A percentile compares a stretch with the other conserved stretches of the same genome.
Conservation (phyloP, 331 rosid genomes). For the Acacia pycnantha region DNA sequence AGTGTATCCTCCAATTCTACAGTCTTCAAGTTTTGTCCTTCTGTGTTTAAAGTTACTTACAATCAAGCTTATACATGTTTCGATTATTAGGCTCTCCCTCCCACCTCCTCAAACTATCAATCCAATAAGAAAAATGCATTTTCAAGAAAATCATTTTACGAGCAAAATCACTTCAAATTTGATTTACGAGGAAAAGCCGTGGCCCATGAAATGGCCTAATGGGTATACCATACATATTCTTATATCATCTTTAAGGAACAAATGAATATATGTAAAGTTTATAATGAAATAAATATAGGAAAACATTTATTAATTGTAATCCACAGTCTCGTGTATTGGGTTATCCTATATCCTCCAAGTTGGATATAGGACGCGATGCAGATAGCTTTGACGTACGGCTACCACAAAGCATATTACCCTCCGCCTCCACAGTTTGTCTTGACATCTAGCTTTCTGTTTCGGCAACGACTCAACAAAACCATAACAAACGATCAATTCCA, state of each 20-base stretch:
- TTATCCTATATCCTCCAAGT: conserved; percentile 15
- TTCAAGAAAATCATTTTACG: neutral
- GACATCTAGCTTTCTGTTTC: conserved; percentile 20
- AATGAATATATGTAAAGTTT: neutral
- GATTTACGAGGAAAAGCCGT: neutral
- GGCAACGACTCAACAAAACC: conserved; percentile 13
- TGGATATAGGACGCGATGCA: conserved; percentile 14
- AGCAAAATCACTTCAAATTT: neutral
- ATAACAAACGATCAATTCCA: conserved; percentile 1
- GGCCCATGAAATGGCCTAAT: neutral
- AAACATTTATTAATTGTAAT: neutral
- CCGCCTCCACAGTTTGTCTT: conserved; percentile 12
- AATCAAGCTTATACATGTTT: neutral
- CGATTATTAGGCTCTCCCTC: neutral
- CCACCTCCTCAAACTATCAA: neutral
- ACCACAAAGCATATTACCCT: conserved; percentile 26
- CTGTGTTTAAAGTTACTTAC: neutral
- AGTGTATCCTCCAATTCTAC: neutral
- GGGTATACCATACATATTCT: neutral
- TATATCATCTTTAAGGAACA: neutral
- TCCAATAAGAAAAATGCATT: neutral
- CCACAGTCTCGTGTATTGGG: neutral
- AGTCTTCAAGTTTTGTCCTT: neutral
- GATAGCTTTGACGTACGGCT: conserved; percentile 25
- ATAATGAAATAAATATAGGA: neutral